Evolutionary conservation across 805 yeast species (phyloP), one percentile per base, ranked within the genome.

Genomic region (Cyberlindnera lachancei): DNA sequence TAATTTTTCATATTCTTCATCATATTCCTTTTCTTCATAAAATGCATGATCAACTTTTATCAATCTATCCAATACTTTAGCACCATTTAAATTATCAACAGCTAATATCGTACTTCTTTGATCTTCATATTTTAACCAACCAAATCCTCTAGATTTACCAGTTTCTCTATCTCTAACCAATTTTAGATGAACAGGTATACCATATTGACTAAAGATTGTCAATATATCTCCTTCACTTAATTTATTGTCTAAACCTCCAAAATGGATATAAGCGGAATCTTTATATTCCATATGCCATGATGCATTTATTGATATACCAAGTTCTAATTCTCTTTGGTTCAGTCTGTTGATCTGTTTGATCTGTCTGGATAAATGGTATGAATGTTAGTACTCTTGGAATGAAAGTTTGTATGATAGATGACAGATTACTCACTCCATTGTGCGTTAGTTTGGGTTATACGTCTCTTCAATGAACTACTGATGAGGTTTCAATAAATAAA

Each of bases 241-340:
- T 20, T 73, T 72, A 12, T 49, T 57, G 8, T 86, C 78, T 9
- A 90, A 53, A 4, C 79, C 74, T 1, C 94, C 90, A n/a, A 90
- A 75, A 48, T 45, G 82, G 1, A 88, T 64, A 50, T 78, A 86
- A 1, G 90, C 76, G 1, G 90, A 71, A 41, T 86, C 88, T 16
- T 60, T 61, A 50, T 77, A 86, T 43, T 88, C 95, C 38, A 74
- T 67, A 53, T 90, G 97, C 97, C 97, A 90, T 6, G 96, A 86
- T 1, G 81, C 84, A 4, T 63, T 57, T 22, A 68, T 64, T 0
- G 79, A 55, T 1, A 75, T 68, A 11, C 78, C 75, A 7, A 58
- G 58, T n/a, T 68, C 69, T 13, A 87, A 63, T 48, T 88, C 96
- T 35, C 63, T 65, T 34, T 76, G 73, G 49, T 76, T 86, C 31